These are phyloP conservation scores for Sugiyamaella japonica DNA, from an alignment of 1,139 yeast genomes.

Conservation along the genomic window DNA sequence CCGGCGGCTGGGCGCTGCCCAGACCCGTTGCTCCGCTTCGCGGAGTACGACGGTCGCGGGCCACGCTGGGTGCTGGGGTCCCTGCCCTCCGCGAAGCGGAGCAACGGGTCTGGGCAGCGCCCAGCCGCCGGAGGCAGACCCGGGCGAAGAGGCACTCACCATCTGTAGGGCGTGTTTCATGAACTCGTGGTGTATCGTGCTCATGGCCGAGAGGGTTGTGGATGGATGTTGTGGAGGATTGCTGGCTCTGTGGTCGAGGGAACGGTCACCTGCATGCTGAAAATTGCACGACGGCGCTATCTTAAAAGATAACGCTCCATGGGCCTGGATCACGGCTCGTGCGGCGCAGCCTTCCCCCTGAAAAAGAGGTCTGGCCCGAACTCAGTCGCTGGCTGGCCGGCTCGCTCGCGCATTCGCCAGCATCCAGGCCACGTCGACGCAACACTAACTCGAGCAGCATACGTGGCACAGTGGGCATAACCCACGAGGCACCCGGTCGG, in stretches of 20 bases:
- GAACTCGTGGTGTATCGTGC: slow-evolving; percentile 36
- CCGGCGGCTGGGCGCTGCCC: slow-evolving; percentile 11
- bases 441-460: too few relatives aligned
- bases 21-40: too few relatives aligned
- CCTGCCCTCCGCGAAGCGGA: slow-evolving; percentile 2
- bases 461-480: too few relatives aligned
- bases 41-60: too few relatives aligned
- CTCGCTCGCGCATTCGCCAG: too few relatives aligned
- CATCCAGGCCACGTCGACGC: too few relatives aligned
- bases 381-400: too few relatives aligned
- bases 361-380: too few relatives aligned
- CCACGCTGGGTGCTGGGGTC: too few relatives aligned
- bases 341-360: too few relatives aligned
- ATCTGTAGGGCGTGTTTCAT: slow-evolving; percentile 52
- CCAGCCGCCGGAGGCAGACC: slow-evolving; percentile 2
- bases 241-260: neutral
- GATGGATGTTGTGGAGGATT: neutral
- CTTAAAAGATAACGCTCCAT: neutral
- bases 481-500: too few relatives aligned
- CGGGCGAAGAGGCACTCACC: slow-evolving; percentile 27
- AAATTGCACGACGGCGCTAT: neutral
- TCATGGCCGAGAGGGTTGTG: slow-evolving; percentile 1
- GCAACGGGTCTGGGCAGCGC: slow-evolving; percentile 4
- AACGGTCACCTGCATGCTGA: neutral
- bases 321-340: neutral